Evolutionary conservation across 306 rosid genomes (phyloP), one percentile per base, ranked within the genome.

Genomic region (Ormosia semicastrata): DNA sequence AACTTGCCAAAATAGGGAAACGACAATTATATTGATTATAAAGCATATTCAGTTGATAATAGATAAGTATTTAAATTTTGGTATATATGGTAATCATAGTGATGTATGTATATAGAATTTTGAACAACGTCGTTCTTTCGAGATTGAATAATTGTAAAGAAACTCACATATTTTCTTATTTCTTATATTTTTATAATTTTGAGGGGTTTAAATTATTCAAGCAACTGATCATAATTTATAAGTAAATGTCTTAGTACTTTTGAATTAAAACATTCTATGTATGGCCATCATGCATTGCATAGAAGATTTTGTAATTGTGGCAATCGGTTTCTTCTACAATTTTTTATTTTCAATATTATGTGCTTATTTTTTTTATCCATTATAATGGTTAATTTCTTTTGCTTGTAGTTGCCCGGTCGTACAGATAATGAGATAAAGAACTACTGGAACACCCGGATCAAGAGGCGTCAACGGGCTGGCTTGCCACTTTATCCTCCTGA

Each of bases 351-450:
- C 46, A 44, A n/a, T 57, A 63, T 52, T 43, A 60, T 82, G 4
- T 78, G 41, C 8, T 71, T 39, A 5, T 60, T 72, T 50, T 81
- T 37, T 66, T 67, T 59, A 46, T 56, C 62, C 24, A 54, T 59
- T 75, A 17, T 82, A 66, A 32, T 81, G 54, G n/a, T 76, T 71
- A 7, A 18, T 80, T 78, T 72, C 64, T 83, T 85, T 74, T 84
- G 17, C 75, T 74, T 86, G 85, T 75, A 96, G 99, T 88, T 96
- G 80, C 98, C 97, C 58, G 99, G 99, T 40, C 99, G 99, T 56
- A 96, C 99, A 3, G 99, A 96, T 87, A 96, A 96, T 71, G 99
- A 96, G 90, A 96, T 96, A 83, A 96, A 96, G 90, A 96, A 96
- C 84, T 96, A 92, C 88, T 96, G 99, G 99, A 96, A 96, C 83